Conservation (phyloP, 768 basidiomycete genomes). For the Suillus clintonianus region DNA sequence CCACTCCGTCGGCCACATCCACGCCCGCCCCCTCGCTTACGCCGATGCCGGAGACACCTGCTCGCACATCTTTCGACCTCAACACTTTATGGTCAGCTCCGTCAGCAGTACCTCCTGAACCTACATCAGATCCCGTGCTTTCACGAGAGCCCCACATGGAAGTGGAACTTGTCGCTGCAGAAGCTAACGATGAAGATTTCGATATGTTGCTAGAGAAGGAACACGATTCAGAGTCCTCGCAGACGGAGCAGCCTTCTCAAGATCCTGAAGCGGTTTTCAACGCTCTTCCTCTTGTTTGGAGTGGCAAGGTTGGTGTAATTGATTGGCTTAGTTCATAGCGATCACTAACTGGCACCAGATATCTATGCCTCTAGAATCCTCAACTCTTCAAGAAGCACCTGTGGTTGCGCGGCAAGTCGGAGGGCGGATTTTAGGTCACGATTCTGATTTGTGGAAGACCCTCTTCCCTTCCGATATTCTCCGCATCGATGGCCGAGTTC, state of each 20-base stretch:
- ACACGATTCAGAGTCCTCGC: conserved; percentile 34
- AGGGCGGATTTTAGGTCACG: conserved; percentile 58
- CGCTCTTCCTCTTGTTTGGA: conserved; percentile 66
- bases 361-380: conserved; percentile 78
- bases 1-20: conserved; percentile 20
- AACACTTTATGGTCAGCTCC: conserved; percentile 70
- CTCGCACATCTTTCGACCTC: conserved; percentile 66
- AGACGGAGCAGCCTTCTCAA: conserved; percentile 31
- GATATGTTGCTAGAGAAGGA: conserved; percentile 82
- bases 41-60: conserved; percentile 45
- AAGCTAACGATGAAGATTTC: conserved; percentile 78
- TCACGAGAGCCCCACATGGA: conserved; percentile 41
- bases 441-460: conserved; percentile 70
- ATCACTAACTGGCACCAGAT: conserved; percentile 47
- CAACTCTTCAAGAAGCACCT: conserved; percentile 63
- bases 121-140: conserved; percentile 20
- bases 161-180: conserved; percentile 35
- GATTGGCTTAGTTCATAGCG: conserved; percentile 1
- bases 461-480: conserved; percentile 73
- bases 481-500: conserved; percentile 83
- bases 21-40: conserved; percentile 22
- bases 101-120: conserved; percentile 29
- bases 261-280: conserved; percentile 54
- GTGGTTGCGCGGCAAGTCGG: conserved; percentile 79
- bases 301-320: conserved; percentile 59